These are phyloP conservation scores for Candida qinlingensis DNA, from an alignment of 805 yeast species.

Conservation along the genomic window DNA sequence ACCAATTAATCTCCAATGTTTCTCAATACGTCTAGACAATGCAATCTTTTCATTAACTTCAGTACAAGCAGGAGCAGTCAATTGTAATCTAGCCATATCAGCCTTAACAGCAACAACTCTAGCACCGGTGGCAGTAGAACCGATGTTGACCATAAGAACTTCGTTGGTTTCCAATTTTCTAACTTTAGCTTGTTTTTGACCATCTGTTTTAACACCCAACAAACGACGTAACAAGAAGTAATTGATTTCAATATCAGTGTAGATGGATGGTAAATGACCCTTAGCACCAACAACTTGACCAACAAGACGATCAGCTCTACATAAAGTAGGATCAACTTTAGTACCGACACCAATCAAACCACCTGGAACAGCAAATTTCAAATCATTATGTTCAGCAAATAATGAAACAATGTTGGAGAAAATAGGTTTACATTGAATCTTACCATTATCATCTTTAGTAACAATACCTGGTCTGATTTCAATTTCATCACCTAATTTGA, in stretches of 20 bases:
- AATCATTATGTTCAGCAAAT: conserved; percentile 95
- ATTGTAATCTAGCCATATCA: conserved; percentile 96
- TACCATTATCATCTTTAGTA: conserved; percentile 82
- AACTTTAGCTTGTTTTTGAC: conserved; percentile 94
- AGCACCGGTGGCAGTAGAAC: conserved; percentile 99
- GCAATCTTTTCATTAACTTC: conserved; percentile 98
- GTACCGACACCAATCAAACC: conserved; percentile 99
- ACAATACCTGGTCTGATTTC: conserved; percentile 99
- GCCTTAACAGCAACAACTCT: conserved; percentile 97
- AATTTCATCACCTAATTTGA: conserved; percentile 94
- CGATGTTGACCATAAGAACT: conserved; percentile 97
- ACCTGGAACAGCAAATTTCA: conserved; percentile 99
- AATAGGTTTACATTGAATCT: conserved; percentile 93
- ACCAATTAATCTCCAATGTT: conserved; percentile 99
- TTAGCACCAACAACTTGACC: conserved; percentile 99
- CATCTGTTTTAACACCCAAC: conserved; percentile 97
- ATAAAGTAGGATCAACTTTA: conserved; percentile 95
- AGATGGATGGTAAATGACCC: conserved; percentile 92
- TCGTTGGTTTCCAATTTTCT: conserved; percentile 91
- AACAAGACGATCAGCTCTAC: conserved; percentile 98
- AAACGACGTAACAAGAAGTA: conserved; percentile 94
- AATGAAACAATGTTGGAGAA: conserved; percentile 89
- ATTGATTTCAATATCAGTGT: conserved; percentile 95
- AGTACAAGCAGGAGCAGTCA: conserved; percentile 98
- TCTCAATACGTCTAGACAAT: conserved; percentile 96